Base-by-base conservation (phyloP, 495 filamentous ascomycete species). In the Filosporella fistucella region DNA sequence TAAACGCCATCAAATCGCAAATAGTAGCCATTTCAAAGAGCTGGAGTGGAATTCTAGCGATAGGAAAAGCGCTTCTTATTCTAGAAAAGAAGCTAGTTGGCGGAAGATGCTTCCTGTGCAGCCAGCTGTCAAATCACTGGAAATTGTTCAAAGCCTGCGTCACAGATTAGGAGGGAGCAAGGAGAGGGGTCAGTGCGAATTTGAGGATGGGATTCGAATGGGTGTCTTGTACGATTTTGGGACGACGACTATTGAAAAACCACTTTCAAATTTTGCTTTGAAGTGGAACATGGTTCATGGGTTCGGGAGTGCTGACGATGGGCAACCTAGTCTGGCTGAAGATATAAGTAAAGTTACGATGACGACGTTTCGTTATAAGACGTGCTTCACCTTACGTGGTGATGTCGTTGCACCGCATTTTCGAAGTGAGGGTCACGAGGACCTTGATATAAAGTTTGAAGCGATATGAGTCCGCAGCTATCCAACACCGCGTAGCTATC, bases 21-120 rank as follows among this genome's bases (percentile, higher is more conserved):
- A 42, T 4, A 14, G 40, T 4, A 39, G 18, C 13, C 20, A 26
- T n/a, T 45, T 45, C 24, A 34, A 13, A 14, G 2, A 21, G 16
- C 23, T 45, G 22, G 7, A 16, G 2, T 46, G 49, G 42, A 34
- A 9, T 5, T 12, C 8, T 2, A 14, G 16, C 18, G 8, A 33
- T 8, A 17, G 14, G 7, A 20, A 26, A 21, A 24, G 36, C 29
- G 25, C n/a, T 1, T 36, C 51, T 17, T 42, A 34, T 18, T 7
- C 18, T 17, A 14, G 51, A 14, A 48, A 47, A 18, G 51, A 48
- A 17, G 36, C 51, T n/a, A 43, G 36, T 20, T 53, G 51, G 43
- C 17, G 44, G 20, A 11, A 32, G n/a, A 53, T 53, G 44, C 25
- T 53, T 4, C 37, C 39, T 37, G 16, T 43, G 2, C 44, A 53